A percentile compares a stretch with the other conserved stretches of the same genome.
Conservation (phyloP, 208 protist genomes). For the Trypanosoma cruzi region DNA sequence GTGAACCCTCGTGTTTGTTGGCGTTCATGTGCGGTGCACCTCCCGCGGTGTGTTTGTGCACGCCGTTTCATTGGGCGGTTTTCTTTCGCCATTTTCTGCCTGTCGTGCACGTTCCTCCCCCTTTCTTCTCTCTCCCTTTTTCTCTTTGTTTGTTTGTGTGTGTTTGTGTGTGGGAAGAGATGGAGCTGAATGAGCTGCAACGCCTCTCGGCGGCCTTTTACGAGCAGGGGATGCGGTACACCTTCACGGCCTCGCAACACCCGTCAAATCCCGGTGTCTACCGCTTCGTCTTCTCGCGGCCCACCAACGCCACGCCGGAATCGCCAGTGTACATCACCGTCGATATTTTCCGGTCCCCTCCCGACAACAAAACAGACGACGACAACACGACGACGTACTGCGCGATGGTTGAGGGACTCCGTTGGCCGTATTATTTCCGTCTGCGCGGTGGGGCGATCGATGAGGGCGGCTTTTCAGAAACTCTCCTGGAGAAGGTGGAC, state of each 20-base stretch:
- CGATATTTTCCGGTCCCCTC: slow-evolving; percentile 18
- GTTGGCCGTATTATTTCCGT: slow-evolving; percentile 29
- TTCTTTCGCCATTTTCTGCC: too few relatives aligned
- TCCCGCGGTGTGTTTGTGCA: too few relatives aligned
- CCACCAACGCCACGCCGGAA: slow-evolving; percentile 27
- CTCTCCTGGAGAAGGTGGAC: slow-evolving; percentile 25
- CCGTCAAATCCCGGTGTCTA: slow-evolving; percentile 26
- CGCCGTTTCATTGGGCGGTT: too few relatives aligned
- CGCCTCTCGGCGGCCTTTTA: slow-evolving; percentile 22
- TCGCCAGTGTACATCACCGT: slow-evolving; percentile 30
- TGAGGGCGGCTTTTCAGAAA: slow-evolving; percentile 21
- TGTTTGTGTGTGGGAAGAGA: background rate
- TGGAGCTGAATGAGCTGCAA: slow-evolving; percentile 31
- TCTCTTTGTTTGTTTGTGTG: slow-evolving; percentile 12
- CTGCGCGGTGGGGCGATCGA: slow-evolving; percentile 16
- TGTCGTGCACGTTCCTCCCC: background rate
- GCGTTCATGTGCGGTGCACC: too few relatives aligned
- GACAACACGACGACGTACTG: slow-evolving; percentile 10
- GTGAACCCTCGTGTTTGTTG: too few relatives aligned
- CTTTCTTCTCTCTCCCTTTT: slow-evolving; percentile 1
- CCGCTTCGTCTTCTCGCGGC: slow-evolving; percentile 31
- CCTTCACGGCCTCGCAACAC: slow-evolving; percentile 29
- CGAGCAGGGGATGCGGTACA: slow-evolving; percentile 23
- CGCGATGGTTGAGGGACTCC: slow-evolving; percentile 30
- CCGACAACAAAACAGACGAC: slow-evolving; percentile 7